These are phyloP conservation scores for Aspergillus nomiae DNA, from an alignment of 2,329 filamentous ascomycete species.

Conservation along the genomic window DNA sequence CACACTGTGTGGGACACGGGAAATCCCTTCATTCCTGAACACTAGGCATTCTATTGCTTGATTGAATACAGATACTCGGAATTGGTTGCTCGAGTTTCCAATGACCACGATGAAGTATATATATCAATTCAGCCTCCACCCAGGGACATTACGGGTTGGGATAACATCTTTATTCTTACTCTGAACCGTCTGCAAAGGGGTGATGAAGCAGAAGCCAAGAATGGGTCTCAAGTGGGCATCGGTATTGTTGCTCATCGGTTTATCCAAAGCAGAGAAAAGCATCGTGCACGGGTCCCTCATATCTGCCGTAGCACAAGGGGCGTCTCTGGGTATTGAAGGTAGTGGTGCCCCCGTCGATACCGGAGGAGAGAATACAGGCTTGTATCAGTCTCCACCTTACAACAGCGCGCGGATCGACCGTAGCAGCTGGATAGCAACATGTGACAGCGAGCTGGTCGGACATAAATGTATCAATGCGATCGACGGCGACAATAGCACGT, in stretches of 20 bases:
- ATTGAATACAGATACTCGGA: not conserved
- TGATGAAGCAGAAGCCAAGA: not conserved
- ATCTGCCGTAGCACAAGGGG: not conserved
- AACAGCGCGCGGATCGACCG: conserved; percentile 13
- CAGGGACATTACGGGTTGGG: not conserved
- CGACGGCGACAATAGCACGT: conserved; percentile 15
- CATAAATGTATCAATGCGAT: conserved; percentile 15
- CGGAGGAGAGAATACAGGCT: not conserved
- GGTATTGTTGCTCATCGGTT: not conserved
- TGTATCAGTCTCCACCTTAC: conserved; percentile 17
- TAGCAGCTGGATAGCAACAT: conserved; percentile 15
- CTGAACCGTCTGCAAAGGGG: not conserved
- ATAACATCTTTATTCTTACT: not conserved
- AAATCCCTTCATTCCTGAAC: not conserved
- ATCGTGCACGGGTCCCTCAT: not conserved
- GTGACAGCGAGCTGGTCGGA: conserved; percentile 7
- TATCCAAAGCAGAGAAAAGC: not conserved
- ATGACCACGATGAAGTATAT: not conserved
- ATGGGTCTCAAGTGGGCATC: not conserved
- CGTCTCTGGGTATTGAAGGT: conserved; percentile 3
- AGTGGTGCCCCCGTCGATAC: not conserved
- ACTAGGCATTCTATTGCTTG: not conserved
- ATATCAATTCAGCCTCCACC: not conserved
- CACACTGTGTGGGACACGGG: not conserved
- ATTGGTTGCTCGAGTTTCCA: not conserved